Percentiles rank a stretch among this genome's conserved stretches.
phyloP scores from a whole-genome alignment of 805 yeast genomes.

The Candida verbasci region DNA sequence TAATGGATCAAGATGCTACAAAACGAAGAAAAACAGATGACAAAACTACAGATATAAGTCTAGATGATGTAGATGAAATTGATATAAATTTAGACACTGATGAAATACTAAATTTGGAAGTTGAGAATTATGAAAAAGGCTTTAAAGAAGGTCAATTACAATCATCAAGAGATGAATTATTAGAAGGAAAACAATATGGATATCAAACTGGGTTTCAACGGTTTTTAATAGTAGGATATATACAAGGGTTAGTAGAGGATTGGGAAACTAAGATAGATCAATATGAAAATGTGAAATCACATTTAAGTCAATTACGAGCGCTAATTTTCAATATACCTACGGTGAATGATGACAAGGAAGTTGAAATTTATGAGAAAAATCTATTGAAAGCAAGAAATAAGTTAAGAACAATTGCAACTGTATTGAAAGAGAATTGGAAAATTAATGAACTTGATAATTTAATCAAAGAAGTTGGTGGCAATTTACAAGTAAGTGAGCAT shows the following conservation, averaged over 20 bases:
- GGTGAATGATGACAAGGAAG: conserved; percentile 51
- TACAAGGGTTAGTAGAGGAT: conserved; percentile 44
- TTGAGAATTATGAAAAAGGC: conserved; percentile 62
- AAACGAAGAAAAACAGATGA: background rate
- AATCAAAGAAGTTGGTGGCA: conserved; percentile 35
- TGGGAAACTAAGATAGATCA: conserved; percentile 24
- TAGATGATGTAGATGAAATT: conserved; percentile 7
- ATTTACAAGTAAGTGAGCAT: conserved; percentile 31
- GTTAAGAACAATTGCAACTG: conserved; percentile 45
- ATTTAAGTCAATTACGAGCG: conserved; percentile 27
- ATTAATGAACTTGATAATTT: conserved; percentile 26
- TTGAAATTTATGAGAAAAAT: conserved; percentile 50
- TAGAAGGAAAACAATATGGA: conserved; percentile 85
- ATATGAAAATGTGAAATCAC: conserved; percentile 13
- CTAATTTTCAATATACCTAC: conserved; percentile 16
- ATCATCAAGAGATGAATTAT: conserved; percentile 53
- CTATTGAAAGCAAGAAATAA: conserved; percentile 57
- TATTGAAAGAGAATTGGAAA: conserved; percentile 28
- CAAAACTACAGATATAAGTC: background rate
- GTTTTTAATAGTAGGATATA: conserved; percentile 65
- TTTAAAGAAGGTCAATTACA: conserved; percentile 63
- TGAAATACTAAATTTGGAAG: conserved; percentile 56
- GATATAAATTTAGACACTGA: conserved; percentile 42
- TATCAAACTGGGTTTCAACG: conserved; percentile 74
- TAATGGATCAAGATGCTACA: too few relatives aligned